These are phyloP conservation scores for Corylus avellana DNA, from an alignment of 306 rosid genomes.

Conservation along the genomic window DNA sequence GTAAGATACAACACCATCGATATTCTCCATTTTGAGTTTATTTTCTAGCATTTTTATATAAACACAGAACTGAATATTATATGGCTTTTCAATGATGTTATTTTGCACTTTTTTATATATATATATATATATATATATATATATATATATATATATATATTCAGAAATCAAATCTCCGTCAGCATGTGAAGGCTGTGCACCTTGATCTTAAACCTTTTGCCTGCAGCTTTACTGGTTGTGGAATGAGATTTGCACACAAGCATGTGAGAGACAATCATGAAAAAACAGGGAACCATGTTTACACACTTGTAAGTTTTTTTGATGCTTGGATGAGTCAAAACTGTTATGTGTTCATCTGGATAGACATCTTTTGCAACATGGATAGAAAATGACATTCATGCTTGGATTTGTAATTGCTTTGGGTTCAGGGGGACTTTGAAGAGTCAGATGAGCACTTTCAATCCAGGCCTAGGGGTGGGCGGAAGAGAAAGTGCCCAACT, in stretches of 20 bases:
- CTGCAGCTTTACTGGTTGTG: constrained; percentile 77
- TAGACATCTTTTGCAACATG: constrained; percentile 18
- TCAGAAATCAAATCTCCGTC: constrained; percentile 78
- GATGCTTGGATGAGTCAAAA: background rate
- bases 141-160: background rate
- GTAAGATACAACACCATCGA: constrained; percentile 39
- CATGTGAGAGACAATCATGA: constrained; percentile 90
- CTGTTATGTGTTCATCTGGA: background rate
- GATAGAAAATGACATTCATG: constrained; percentile 24
- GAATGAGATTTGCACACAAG: constrained; percentile 83
- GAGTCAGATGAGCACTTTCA: constrained; percentile 68
- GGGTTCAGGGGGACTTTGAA: constrained; percentile 77
- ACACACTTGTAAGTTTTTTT: constrained; percentile 52
- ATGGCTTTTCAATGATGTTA: background rate
- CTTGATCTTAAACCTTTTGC: constrained; percentile 52
- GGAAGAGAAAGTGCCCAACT: constrained; percentile 64
- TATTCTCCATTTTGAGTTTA: background rate
- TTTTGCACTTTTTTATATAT: background rate
- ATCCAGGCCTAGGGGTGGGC: constrained; percentile 80
- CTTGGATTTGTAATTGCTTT: background rate
- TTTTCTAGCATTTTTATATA: background rate
- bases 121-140: background rate
- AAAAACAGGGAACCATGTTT: constrained; percentile 57
- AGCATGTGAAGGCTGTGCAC: constrained; percentile 78
- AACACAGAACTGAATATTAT: background rate